Evolutionary conservation across 148 eudicot species (phyloP), one percentile per base, ranked within the genome.

Genomic region (Silene uniflora): DNA sequence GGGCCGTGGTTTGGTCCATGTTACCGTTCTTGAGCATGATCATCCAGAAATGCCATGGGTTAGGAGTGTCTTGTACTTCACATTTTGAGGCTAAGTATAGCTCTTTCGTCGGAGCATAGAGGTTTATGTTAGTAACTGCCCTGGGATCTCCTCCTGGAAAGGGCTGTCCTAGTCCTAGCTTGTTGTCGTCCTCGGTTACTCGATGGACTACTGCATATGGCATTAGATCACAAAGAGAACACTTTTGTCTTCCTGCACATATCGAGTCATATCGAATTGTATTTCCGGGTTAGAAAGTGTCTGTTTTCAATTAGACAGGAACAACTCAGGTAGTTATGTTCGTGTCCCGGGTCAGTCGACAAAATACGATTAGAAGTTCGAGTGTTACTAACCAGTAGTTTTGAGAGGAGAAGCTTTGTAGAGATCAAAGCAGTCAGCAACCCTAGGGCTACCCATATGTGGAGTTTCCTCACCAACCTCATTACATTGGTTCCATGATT

Each of bases 21-120:
- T 87, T 87, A 6, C 90, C 90, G 46, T 76, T 85, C 63, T 85
- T 87, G 39, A 87, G 84, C 87, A 85, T 88, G 67, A 88, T 78
- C 88, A 88, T 88, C 88, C 90, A 88, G 46, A 87, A 88, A 6
- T 85, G 85, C 88, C 88, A 88, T 63, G 87, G 82, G 7, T 55
- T 83, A 3, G 83, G 86, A 21, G 74, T 76, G 81, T 87, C 87
- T 32, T 72, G 54, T 4, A 85, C 84, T 72, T 83, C 72, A 47
- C 89, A 86, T 74, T 80, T 85, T 13, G 83, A 68, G 59, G 79
- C 89, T 64, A 87, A 66, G 47, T 83, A 85, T 3, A 83, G 77
- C 71, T 87, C 89, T 72, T 87, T 86, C 32, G 74, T 75, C 9
- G 79, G 80, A 18, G 87, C 87, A 13, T 85, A 85, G 8, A 70